phyloP scores from a whole-genome alignment of 225 moss, liverwort and hornwort species.

The Lunularia cruciata region DNA sequence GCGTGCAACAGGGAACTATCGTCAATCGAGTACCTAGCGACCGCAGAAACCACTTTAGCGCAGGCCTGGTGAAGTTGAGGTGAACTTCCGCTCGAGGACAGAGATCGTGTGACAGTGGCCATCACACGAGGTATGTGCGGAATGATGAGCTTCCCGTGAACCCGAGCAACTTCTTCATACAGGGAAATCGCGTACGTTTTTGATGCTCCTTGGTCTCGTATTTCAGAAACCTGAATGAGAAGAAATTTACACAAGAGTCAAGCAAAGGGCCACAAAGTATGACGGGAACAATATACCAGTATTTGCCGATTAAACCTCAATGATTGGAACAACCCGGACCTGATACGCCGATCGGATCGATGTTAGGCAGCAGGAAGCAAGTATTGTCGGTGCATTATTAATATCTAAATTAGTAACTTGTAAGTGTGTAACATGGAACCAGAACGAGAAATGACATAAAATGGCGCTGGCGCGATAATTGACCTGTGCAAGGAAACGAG shows the following conservation, averaged over 20 bases:
- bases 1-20: constrained; percentile 44
- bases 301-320: background rate
- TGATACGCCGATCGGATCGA: background rate
- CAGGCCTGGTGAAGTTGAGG: constrained; percentile 80
- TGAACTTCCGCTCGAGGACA: constrained; percentile 68
- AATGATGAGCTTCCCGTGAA: constrained; percentile 76
- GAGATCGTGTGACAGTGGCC: constrained; percentile 54
- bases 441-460: too few species aligned
- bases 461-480: background rate
- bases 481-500: constrained; percentile 75
- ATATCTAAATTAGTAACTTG: too few species aligned
- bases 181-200: constrained; percentile 67
- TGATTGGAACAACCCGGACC: background rate
- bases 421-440: too few species aligned
- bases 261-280: background rate
- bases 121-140: constrained; percentile 72
- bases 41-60: constrained; percentile 62
- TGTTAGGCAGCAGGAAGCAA: too few species aligned
- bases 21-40: constrained; percentile 61
- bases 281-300: too few species aligned
- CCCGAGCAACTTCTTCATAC: constrained; percentile 74
- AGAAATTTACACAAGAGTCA: background rate
- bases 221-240: constrained; percentile 59
- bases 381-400: too few species aligned
- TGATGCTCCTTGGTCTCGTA: constrained; percentile 60